Base-by-base conservation (phyloP, 2,329 filamentous ascomycete species). In the Xylariaceae sp. region DNA sequence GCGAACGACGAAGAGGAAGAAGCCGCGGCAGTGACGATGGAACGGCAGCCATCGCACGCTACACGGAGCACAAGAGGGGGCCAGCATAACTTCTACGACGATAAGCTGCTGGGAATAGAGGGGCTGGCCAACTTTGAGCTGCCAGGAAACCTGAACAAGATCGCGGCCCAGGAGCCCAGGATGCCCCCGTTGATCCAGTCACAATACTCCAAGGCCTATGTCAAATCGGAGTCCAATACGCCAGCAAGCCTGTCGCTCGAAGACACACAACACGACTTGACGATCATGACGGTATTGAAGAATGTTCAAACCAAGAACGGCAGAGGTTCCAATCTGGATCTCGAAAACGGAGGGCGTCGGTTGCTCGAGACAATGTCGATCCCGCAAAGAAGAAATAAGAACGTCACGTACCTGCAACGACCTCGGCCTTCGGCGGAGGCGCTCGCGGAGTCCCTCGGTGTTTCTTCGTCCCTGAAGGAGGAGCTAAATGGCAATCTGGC, bases 11-110 rank as follows among this genome's bases (percentile, higher is more conserved):
- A 68, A 3, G 68, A 71, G 26, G 66, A 70, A 12, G 71, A 70
- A 27, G 65, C 63, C 4, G 60, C 71, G 4, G 76, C 74, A 2
- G 68, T 70, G 11, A 65, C 65, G 37, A 82, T 82, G 78, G 78
- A 82, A 57, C 71, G 78, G 23, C 75, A 78, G 44, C 70, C 74
- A 9, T 82, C 78, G 8, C 78, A 83, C 43, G 74, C 75, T 9
- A 83, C 79, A 13, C 68, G 78, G 30, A 82, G 77, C 59, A 81
- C 74, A 14, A 70, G 78, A 16, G 75, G 66, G 12, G 64, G 67
- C n/a, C 57, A 57, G 36, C 68, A 72, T 38, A 78, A 76, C 51
- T 75, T 76, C 44, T 53, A 71, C 24, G 76, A 80, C 46, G 73
- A 76, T 54, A 74, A 71, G 51, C 63, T 76, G 27, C 63, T 78